A percentile compares a stretch with the other conserved stretches of the same genome.
Evolutionary conservation across 441 rosid species (phyloP).

Genomic region (Mallotus japonicus): DNA sequence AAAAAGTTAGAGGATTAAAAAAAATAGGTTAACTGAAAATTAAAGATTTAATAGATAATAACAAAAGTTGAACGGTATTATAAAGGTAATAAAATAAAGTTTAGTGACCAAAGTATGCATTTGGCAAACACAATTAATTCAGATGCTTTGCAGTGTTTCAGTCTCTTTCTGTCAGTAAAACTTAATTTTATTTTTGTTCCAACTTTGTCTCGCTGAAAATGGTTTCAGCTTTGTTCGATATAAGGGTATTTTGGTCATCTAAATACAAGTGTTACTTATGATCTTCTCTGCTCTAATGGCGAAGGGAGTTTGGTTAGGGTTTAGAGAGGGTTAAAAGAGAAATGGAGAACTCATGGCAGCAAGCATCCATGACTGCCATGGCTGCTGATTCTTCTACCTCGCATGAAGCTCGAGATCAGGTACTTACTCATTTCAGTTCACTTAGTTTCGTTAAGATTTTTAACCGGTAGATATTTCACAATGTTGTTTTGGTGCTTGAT

Average conservation of each 20-base stretch:
- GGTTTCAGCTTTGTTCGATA: background rate
- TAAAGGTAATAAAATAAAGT: too few relatives aligned
- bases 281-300: slow-evolving; percentile 12
- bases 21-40: too few relatives aligned
- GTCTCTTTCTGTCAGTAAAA: background rate
- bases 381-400: slow-evolving; percentile 28
- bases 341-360: slow-evolving; percentile 44
- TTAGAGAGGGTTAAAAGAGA: slow-evolving; percentile 4
- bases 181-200: slow-evolving; percentile 2
- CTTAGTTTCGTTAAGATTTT: background rate
- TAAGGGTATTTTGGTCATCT: background rate
- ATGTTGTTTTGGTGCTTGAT: too few relatives aligned
- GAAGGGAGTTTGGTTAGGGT: slow-evolving; percentile 23
- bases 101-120: too few relatives aligned
- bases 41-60: too few relatives aligned
- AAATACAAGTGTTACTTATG: background rate
- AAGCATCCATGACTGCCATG: slow-evolving; percentile 24
- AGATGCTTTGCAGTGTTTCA: slow-evolving; percentile 20
- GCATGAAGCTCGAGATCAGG: slow-evolving; percentile 41
- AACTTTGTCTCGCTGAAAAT: slow-evolving; percentile 4
- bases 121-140: background rate
- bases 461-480: background rate
- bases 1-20: too few relatives aligned
- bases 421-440: background rate
- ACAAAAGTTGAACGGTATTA: too few relatives aligned